phyloP scores from a whole-genome alignment of 805 yeast species.

The Priceomyces melissophilus region DNA sequence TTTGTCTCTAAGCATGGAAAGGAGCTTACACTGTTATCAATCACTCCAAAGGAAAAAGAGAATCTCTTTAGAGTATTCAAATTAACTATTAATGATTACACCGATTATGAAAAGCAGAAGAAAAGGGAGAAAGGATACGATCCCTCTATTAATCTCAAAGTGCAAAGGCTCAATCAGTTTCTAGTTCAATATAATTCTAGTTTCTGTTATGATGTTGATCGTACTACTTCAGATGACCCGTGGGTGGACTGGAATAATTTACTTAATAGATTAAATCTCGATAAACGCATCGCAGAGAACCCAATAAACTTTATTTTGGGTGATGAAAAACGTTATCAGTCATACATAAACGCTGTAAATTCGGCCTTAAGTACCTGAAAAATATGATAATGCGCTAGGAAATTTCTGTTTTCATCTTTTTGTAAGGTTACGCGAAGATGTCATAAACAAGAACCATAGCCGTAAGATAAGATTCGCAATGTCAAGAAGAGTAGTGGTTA shows the following conservation, averaged over 20 bases:
- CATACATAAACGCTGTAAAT: conserved; percentile 16
- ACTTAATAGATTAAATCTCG: conserved; percentile 19
- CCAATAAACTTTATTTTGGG: conserved; percentile 37
- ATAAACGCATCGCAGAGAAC: conserved; percentile 19
- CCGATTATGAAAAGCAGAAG: conserved; percentile 22
- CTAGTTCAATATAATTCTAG: conserved; percentile 7
- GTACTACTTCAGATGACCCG: neutral
- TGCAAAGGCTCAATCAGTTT: conserved; percentile 21
- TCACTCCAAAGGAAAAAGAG: conserved; percentile 19
- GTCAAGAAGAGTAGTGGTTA: conserved; percentile 74
- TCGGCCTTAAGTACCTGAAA: neutral
- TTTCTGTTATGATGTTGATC: neutral
- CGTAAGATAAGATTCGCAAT: conserved; percentile 1
- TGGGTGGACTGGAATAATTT: conserved; percentile 30
- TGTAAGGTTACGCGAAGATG: too few species aligned
- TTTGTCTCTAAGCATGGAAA: conserved; percentile 17
- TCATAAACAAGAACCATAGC: too few species aligned
- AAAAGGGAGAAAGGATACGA: conserved; percentile 14
- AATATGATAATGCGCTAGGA: neutral
- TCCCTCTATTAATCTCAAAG: conserved; percentile 27
- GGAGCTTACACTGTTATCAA: conserved; percentile 10
- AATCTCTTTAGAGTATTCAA: conserved; percentile 23
- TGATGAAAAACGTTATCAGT: conserved; percentile 33
- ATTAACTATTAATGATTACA: conserved; percentile 24
- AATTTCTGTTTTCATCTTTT: too few species aligned